Percentiles rank a stretch among this genome's conserved stretches.
These are phyloP conservation scores for Plenodomus lindquistii DNA, from an alignment of 2,329 filamentous ascomycete genomes.

Conservation along the genomic window DNA sequence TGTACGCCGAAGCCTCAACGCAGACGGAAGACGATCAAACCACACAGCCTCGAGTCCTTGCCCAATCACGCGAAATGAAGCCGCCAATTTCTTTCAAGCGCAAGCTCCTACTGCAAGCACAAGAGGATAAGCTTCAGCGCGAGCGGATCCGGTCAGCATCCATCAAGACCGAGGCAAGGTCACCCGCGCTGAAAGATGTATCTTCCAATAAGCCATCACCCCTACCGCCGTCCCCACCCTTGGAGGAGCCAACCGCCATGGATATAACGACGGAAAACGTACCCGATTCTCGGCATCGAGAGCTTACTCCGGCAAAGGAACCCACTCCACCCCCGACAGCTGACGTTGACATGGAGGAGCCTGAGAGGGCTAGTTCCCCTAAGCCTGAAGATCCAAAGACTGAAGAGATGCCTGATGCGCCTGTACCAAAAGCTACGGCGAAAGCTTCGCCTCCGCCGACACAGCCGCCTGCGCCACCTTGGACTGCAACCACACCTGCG, in stretches of 20 bases:
- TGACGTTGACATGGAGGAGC: slow-evolving; percentile 24
- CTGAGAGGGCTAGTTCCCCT: slow-evolving; percentile 13
- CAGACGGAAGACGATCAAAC: slow-evolving; percentile 34
- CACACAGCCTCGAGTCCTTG: slow-evolving; percentile 9
- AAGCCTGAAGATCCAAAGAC: slow-evolving; percentile 24
- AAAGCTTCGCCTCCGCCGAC: slow-evolving; percentile 33
- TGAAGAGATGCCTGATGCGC: slow-evolving; percentile 37
- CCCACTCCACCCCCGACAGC: slow-evolving; percentile 16
- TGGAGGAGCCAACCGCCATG: slow-evolving; percentile 31
- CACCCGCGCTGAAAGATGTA: slow-evolving; percentile 39
- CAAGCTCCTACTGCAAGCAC: slow-evolving; percentile 43
- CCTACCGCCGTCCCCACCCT: slow-evolving; percentile 25
- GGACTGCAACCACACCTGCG: slow-evolving; percentile 21
- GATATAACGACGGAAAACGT: slow-evolving; percentile 28
- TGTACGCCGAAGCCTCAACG: slow-evolving; percentile 39
- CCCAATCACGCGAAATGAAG: slow-evolving; percentile 26
- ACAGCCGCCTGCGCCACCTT: slow-evolving; percentile 42
- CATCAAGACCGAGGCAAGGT: slow-evolving; percentile 39
- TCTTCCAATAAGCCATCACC: slow-evolving; percentile 38
- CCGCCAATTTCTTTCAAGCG: slow-evolving; percentile 43
- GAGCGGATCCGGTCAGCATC: slow-evolving; percentile 43
- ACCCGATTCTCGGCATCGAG: slow-evolving; percentile 20
- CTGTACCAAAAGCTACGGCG: slow-evolving; percentile 18
- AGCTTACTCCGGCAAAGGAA: slow-evolving; percentile 31
- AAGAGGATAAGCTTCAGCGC: slow-evolving; percentile 42